These are phyloP conservation scores for Sporothrix sp. DNA, from an alignment of 2,329 filamentous ascomycete species.

Conservation along the genomic window DNA sequence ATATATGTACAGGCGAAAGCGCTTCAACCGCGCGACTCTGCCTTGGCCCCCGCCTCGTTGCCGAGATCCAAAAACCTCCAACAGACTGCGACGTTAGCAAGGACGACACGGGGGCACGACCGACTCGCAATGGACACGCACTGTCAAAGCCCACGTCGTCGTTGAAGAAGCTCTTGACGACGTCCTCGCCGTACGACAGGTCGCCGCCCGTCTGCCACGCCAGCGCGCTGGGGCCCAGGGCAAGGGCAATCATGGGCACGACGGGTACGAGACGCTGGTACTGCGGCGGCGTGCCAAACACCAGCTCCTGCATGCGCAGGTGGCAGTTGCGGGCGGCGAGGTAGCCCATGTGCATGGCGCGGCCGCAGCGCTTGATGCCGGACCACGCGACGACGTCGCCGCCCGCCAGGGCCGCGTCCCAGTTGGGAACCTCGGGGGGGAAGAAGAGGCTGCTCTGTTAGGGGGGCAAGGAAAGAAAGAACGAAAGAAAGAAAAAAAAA, in stretches of 20 bases:
- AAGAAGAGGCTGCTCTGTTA: slow-evolving; percentile 42
- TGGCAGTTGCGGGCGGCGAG: slow-evolving; percentile 57
- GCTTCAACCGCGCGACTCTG: too few species aligned
- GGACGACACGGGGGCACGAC: too few species aligned
- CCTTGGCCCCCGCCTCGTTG: neutral
- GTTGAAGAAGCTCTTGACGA: slow-evolving; percentile 55
- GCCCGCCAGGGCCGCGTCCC: slow-evolving; percentile 53
- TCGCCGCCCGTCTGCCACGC: slow-evolving; percentile 50
- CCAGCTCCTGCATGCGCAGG: slow-evolving; percentile 44
- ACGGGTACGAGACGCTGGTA: slow-evolving; percentile 43
- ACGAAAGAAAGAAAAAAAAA: slow-evolving; percentile 3
- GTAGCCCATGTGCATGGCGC: slow-evolving; percentile 65
- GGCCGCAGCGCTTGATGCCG: slow-evolving; percentile 70
- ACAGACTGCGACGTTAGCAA: slow-evolving; percentile 6
- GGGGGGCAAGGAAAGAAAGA: neutral
- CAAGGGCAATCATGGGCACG: slow-evolving; percentile 59
- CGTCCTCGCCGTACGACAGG: slow-evolving; percentile 50
- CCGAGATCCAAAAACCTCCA: slow-evolving; percentile 8
- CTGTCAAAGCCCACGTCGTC: slow-evolving; percentile 57
- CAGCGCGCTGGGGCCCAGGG: slow-evolving; percentile 60
- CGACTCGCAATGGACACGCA: slow-evolving; percentile 27
- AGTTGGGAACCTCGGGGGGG: slow-evolving; percentile 42
- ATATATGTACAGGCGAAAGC: too few species aligned
- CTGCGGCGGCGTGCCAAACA: slow-evolving; percentile 30
- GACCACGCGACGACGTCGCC: slow-evolving; percentile 64